These are phyloP conservation scores for Saccharomycopsis hybrid DNA, from an alignment of 1,139 yeast species.

Conservation along the genomic window DNA sequence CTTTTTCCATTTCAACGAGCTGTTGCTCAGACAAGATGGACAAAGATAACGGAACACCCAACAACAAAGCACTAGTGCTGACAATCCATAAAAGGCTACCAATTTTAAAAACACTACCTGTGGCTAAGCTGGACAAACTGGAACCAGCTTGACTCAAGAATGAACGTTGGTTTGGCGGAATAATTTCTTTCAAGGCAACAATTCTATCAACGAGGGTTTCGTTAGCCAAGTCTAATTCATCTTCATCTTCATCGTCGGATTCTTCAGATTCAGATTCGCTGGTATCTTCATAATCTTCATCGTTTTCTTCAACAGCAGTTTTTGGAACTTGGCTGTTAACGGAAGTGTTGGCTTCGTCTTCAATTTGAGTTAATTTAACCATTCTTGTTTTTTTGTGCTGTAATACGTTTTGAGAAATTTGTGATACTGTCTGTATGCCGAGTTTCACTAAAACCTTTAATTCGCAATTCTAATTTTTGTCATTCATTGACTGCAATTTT, in stretches of 20 bases:
- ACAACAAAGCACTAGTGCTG: constrained; percentile 74
- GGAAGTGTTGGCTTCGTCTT: constrained; percentile 39
- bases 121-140: constrained; percentile 35
- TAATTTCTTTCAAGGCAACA: constrained; percentile 82
- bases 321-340: constrained; percentile 27
- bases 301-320: constrained; percentile 26
- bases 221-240: constrained; percentile 62
- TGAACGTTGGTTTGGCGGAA: constrained; percentile 79
- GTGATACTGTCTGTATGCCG: no score
- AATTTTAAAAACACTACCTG: constrained; percentile 46
- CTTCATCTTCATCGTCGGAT: constrained; percentile 49
- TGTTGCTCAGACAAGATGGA: constrained; percentile 91
- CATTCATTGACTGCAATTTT: no score
- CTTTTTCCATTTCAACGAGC: constrained; percentile 89
- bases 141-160: constrained; percentile 27
- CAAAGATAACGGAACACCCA: constrained; percentile 90
- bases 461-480: no score
- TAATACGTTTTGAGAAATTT: no score
- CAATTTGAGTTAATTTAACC: constrained; percentile 73
- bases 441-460: no score
- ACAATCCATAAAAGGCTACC: constrained; percentile 81
- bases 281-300: constrained; percentile 31
- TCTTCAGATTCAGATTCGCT: constrained; percentile 40
- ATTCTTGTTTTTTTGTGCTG: constrained; percentile 38
- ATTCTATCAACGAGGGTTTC: constrained; percentile 86